Percentiles rank a stretch among this genome's conserved stretches.
Evolutionary conservation across 2,329 filamentous ascomycete species (phyloP).

Genomic region (Paecilomyces niveus): DNA sequence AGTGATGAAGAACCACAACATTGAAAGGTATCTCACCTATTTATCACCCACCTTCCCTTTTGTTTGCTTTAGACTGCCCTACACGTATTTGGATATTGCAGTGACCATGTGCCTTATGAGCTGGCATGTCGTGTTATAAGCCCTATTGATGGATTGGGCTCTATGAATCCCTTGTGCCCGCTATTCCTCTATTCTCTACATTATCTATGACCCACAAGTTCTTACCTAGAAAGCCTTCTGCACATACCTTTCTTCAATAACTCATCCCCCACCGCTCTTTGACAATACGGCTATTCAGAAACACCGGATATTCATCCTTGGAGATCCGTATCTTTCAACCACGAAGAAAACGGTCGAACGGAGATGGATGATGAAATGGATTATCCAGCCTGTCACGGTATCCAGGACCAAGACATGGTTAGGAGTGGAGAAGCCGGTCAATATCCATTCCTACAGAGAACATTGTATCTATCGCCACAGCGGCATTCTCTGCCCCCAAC

Average conservation of each 20-base stretch:
- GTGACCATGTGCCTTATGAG: slow-evolving; percentile 18
- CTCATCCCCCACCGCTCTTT: not conserved
- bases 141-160: slow-evolving; percentile 7
- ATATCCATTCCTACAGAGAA: not conserved
- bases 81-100: slow-evolving; percentile 17
- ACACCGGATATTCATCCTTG: not conserved
- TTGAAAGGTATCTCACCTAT: slow-evolving; percentile 4
- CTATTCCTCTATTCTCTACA: slow-evolving; percentile 9
- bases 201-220: slow-evolving; percentile 15
- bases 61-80: slow-evolving; percentile 12
- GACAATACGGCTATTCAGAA: not conserved
- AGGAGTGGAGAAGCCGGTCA: not conserved
- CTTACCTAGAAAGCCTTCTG: slow-evolving; percentile 7
- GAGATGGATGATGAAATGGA: not conserved
- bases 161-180: not conserved
- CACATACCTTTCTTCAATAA: not conserved
- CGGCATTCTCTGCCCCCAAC: not conserved
- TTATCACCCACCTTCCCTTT: slow-evolving; percentile 9
- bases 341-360: not conserved
- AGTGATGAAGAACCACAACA: slow-evolving; percentile 11
- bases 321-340: not conserved
- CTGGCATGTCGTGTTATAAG: slow-evolving; percentile 10
- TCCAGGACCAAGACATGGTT: not conserved
- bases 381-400: not conserved
- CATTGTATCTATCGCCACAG: not conserved